Evolutionary conservation across 176 grass and related monocot genomes (phyloP).

Genomic region (Oryza rufipogon): DNA sequence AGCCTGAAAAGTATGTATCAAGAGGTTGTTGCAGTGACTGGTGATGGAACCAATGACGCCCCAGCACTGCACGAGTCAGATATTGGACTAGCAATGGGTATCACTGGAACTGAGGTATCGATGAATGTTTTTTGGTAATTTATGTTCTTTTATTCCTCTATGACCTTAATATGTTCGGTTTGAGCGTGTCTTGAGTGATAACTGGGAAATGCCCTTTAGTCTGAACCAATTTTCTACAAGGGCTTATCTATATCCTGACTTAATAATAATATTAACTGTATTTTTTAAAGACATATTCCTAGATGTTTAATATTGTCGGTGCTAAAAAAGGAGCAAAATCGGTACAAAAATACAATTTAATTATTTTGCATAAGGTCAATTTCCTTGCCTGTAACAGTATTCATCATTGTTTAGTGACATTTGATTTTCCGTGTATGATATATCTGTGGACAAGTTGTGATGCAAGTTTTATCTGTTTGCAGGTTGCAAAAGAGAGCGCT

Average conservation of each 20-base stretch:
- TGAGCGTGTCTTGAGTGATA: neutral
- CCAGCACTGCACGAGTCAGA: constrained; percentile 85
- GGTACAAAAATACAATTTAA: neutral
- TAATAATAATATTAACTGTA: neutral
- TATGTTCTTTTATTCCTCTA: constrained; percentile 6
- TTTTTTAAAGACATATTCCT: neutral
- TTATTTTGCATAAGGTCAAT: neutral
- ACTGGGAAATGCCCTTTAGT: neutral
- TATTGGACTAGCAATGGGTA: constrained; percentile 94
- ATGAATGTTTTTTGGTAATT: constrained; percentile 1
- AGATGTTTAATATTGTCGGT: neutral
- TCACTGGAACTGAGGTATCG: constrained; percentile 86
- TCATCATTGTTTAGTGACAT: neutral
- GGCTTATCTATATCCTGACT: neutral
- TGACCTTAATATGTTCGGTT: constrained; percentile 15
- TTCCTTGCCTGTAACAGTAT: neutral
- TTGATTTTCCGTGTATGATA: neutral
- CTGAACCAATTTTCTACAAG: neutral
- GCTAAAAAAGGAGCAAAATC: neutral
- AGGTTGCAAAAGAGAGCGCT: constrained; percentile 65
- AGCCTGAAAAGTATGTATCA: constrained; percentile 64
- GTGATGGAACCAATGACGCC: constrained; percentile 97
- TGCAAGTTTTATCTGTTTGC: constrained; percentile 23
- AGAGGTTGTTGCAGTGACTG: constrained; percentile 93
- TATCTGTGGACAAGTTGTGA: constrained; percentile 1